Base-by-base conservation (phyloP, 2,329 filamentous ascomycete species). In the Ophiocordyceps robertsii region DNA sequence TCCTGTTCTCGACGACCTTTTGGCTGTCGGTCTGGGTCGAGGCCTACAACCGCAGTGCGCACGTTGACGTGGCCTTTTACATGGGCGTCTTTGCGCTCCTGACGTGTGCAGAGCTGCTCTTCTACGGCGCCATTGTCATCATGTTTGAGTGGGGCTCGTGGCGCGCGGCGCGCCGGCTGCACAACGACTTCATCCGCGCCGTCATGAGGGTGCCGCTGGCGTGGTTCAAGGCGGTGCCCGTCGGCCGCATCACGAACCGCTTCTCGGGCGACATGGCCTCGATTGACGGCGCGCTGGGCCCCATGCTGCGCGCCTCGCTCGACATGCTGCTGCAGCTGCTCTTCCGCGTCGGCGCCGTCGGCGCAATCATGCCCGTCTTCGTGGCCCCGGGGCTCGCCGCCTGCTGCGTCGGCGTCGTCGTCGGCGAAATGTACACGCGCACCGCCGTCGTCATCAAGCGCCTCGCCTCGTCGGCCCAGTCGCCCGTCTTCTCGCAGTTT, bases 261-360 rank as follows among this genome's bases (percentile, higher is more conserved):
- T 73, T 77, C 47, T 70, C 70, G 1, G 70, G 72, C 31, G 73
- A 77, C 45, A 74, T 75, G 53, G 62, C 65, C n/a, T 73, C 72
- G 0, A 64, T 77, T 41, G 74, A 77, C 48, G 66, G 63, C 8
- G 51, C 58, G 1, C 55, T 77, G 7, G 63, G 66, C 17, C 57
- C 61, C 2, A 64, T 70, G 60, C 56, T 75, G 1, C 64, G 67
- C 6, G 49, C 52, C 35, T 62, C 61, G 3, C 43, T 73, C 10
- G 68, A 72, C 43, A 60, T 60, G 12, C 47, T 56, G 10, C 57
- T 70, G 41, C 55, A 63, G 16, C 57, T 72, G 43, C 43, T 68
- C 19, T 67, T 72, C 41, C 65, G 69, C 7, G 58, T 73, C 35
- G 66, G 58, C 1, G 65, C 65, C 31, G 66, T 72, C 40, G 68